Evolutionary conservation across 257 asterid species (phyloP).

Genomic region (Nicotiana undulata): DNA sequence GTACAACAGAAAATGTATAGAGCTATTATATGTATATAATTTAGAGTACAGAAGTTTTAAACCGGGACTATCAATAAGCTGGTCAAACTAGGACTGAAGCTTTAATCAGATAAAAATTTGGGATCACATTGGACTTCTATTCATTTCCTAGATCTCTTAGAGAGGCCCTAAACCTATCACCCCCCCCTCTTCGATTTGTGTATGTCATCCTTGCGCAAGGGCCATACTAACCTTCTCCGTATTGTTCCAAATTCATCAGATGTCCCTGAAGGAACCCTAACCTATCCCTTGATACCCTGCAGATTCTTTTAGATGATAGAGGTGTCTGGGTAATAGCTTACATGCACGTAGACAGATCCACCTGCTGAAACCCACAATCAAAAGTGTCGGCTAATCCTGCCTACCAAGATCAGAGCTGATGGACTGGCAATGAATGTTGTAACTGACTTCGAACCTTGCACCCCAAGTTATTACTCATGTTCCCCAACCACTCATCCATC

Average conservation of each 20-base stretch:
- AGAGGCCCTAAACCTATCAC: too few species aligned
- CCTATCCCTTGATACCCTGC: not conserved
- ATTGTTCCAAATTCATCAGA: too few species aligned
- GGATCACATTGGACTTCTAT: not conserved
- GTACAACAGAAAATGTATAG: not conserved
- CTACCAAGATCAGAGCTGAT: not conserved
- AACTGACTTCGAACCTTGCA: too few species aligned
- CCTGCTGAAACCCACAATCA: not conserved
- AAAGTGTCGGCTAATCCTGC: not conserved
- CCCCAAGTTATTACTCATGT: too few species aligned
- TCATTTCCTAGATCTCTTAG: too few species aligned
- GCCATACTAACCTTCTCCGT: too few species aligned
- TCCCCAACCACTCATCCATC: too few species aligned
- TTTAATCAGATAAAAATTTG: not conserved
- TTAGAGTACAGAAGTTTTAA: not conserved
- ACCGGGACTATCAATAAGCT: not conserved
- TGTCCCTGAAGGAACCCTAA: not conserved
- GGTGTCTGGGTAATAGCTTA: not conserved
- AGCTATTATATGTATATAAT: not conserved
- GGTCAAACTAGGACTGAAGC: not conserved
- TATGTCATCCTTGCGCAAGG: too few species aligned
- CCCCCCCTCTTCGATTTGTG: too few species aligned
- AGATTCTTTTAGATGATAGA: not conserved
- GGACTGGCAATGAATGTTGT: not conserved
- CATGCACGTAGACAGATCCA: not conserved